Evolutionary conservation across 768 basidiomycete genomes (phyloP).

Genomic region (Xerocomellus intermedius): DNA sequence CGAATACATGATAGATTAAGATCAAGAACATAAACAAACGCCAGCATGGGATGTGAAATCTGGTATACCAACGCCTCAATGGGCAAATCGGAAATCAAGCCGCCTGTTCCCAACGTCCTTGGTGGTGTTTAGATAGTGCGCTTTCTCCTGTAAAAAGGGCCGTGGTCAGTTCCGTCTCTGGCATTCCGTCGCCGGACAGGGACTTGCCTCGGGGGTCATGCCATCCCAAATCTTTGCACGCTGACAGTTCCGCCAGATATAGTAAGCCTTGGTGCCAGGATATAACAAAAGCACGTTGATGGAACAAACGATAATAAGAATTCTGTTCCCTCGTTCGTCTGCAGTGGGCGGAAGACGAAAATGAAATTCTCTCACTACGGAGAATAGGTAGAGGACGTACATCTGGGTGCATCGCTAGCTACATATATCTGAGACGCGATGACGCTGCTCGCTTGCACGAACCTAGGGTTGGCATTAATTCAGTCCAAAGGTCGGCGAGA

Average conservation of each 20-base stretch:
- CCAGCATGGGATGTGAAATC: no score
- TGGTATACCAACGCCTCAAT: conserved; percentile 31
- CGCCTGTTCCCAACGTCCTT: conserved; percentile 58
- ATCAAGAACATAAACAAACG: no score
- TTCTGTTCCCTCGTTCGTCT: conserved; percentile 59
- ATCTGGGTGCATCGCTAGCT: conserved; percentile 53
- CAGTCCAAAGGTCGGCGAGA: background rate
- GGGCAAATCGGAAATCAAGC: conserved; percentile 62
- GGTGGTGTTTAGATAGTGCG: conserved; percentile 40
- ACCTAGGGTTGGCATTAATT: conserved; percentile 25
- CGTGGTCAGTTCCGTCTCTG: background rate
- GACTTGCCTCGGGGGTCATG: conserved; percentile 49
- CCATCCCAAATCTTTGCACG: conserved; percentile 55
- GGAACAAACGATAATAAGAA: conserved; percentile 50
- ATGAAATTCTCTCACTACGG: accelerated
- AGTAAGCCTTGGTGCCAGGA: conserved; percentile 52
- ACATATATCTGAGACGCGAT: conserved; percentile 59
- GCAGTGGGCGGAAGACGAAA: background rate
- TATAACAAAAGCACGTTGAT: conserved; percentile 56
- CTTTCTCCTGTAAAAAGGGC: conserved; percentile 43
- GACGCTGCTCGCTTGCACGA: conserved; percentile 43
- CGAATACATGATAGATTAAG: no score
- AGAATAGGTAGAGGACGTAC: conserved; percentile 29
- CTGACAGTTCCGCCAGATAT: conserved; percentile 56
- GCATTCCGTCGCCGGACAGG: background rate